A percentile compares a stretch with the other conserved stretches of the same genome.
phyloP scores from a whole-genome alignment of 306 rosid species.

The Fagus sylvatica region DNA sequence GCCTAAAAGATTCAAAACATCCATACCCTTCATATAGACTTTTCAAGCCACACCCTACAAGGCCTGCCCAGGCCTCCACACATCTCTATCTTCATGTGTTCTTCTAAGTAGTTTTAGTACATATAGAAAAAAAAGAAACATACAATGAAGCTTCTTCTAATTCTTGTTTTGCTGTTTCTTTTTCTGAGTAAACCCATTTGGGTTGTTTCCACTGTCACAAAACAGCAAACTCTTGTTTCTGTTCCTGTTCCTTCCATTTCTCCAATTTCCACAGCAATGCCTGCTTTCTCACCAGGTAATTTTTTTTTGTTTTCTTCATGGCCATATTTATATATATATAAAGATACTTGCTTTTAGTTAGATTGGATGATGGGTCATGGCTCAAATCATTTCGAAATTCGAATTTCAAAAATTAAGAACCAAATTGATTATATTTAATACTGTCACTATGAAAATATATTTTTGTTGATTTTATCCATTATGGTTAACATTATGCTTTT shows the following conservation, averaged over 20 bases:
- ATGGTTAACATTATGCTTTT: background rate
- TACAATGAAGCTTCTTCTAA: constrained; percentile 43
- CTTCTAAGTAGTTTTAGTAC: background rate
- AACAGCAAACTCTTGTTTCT: constrained; percentile 35
- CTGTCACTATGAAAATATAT: background rate
- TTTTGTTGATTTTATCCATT: constrained; percentile 1
- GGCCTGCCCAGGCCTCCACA: background rate
- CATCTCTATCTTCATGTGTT: constrained; percentile 31
- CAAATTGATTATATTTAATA: constrained; percentile 34
- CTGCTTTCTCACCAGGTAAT: constrained; percentile 68
- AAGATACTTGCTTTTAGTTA: constrained; percentile 14
- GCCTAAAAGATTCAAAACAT: constrained; percentile 26
- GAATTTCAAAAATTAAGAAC: constrained; percentile 34
- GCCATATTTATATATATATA: constrained; percentile 1
- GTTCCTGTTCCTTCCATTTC: constrained; percentile 39
- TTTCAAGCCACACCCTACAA: constrained; percentile 21
- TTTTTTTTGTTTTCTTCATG: background rate
- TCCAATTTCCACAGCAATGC: constrained; percentile 47
- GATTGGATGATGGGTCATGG: background rate
- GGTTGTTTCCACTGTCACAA: constrained; percentile 30
- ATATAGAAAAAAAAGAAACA: constrained; percentile 14
- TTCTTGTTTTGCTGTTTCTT: constrained; percentile 31
- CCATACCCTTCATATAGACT: constrained; percentile 16
- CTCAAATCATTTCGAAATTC: constrained; percentile 33
- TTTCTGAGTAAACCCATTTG: constrained; percentile 45